A percentile compares a stretch with the other conserved stretches of the same genome.
Conservation (phyloP, 1,284 basidiomycete genomes). For the Trametes hirsuta region DNA sequence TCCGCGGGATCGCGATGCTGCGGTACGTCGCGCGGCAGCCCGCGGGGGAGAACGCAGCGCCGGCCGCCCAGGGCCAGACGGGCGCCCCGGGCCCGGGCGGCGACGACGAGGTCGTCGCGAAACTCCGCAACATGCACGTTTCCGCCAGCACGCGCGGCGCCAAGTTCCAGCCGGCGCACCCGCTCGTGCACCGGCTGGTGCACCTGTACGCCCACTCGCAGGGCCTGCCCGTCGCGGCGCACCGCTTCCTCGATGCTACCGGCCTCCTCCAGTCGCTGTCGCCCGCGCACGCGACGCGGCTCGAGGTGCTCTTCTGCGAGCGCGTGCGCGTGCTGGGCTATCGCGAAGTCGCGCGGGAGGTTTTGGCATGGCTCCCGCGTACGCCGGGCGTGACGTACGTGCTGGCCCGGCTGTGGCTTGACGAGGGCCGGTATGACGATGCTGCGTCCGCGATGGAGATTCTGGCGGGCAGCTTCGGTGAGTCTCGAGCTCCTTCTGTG, state of each 20-base stretch:
- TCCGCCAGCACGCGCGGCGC: conserved; percentile 46
- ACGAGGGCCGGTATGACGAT: conserved; percentile 75
- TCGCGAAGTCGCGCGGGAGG: conserved; percentile 60
- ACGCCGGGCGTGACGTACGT: conserved; percentile 80
- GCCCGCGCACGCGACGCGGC: conserved; percentile 62
- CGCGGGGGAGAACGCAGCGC: conserved; percentile 46
- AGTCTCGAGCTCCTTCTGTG: conserved; percentile 31
- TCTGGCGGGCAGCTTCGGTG: conserved; percentile 80
- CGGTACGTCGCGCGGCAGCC: conserved; percentile 63
- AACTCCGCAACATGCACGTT: conserved; percentile 73
- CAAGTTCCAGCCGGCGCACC: conserved; percentile 59
- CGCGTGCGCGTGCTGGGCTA: conserved; percentile 69
- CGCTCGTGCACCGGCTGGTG: conserved; percentile 73
- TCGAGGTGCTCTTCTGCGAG: conserved; percentile 76
- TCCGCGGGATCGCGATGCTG: conserved; percentile 71
- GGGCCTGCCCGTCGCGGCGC: conserved; percentile 60
- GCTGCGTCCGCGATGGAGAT: conserved; percentile 73
- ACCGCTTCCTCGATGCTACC: conserved; percentile 66
- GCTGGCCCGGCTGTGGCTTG: conserved; percentile 68
- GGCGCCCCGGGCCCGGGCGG: conserved; percentile 34
- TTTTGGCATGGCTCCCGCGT: conserved; percentile 75
- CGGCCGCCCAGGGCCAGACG: conserved; percentile 29
- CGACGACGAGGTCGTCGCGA: conserved; percentile 66
- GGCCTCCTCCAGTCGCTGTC: conserved; percentile 69
- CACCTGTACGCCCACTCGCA: conserved; percentile 47